Evolutionary conservation across 2,329 filamentous ascomycete genomes (phyloP).

Genomic region (Hortaea werneckii): DNA sequence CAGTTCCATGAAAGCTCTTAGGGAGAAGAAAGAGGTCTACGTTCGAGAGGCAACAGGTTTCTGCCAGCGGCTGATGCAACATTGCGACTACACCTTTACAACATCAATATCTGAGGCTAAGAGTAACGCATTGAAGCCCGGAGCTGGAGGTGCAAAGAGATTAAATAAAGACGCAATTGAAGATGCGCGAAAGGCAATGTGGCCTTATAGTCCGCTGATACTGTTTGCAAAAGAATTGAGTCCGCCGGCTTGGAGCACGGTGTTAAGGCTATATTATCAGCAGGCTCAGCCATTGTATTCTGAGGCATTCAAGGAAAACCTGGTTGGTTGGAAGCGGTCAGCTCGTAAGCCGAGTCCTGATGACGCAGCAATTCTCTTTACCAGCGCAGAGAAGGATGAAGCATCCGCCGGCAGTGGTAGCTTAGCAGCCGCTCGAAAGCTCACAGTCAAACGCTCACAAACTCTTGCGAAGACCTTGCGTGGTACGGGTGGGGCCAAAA

Average conservation of each 20-base stretch:
- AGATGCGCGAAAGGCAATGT: constrained; percentile 61
- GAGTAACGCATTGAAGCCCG: constrained; percentile 21
- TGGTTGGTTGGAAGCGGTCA: constrained; percentile 55
- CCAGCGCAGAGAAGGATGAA: constrained; percentile 77
- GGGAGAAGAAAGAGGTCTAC: constrained; percentile 90
- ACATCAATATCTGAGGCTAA: constrained; percentile 52
- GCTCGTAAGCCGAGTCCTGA: constrained; percentile 22
- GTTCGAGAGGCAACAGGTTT: constrained; percentile 65
- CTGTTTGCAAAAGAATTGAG: constrained; percentile 84
- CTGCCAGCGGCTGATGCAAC: constrained; percentile 67
- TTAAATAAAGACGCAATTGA: constrained; percentile 62
- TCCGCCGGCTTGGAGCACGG: constrained; percentile 65
- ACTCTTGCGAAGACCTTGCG: constrained; percentile 68
- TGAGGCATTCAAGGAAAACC: constrained; percentile 68
- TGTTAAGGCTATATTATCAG: constrained; percentile 72
- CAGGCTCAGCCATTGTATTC: constrained; percentile 69
- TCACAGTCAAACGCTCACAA: constrained; percentile 90
- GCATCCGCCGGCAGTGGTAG: constrained; percentile 44
- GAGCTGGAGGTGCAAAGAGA: constrained; percentile 35
- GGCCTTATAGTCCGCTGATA: constrained; percentile 80
- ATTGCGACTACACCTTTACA: constrained; percentile 73
- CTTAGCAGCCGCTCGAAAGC: constrained; percentile 63
- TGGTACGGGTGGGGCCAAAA: constrained; percentile 54
- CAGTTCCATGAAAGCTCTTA: constrained; percentile 81
- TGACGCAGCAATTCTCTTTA: constrained; percentile 59